Evolutionary conservation across 139 green algal genomes (phyloP), one percentile per base, ranked within the genome.

Genomic region (Coelastrella sp.): DNA sequence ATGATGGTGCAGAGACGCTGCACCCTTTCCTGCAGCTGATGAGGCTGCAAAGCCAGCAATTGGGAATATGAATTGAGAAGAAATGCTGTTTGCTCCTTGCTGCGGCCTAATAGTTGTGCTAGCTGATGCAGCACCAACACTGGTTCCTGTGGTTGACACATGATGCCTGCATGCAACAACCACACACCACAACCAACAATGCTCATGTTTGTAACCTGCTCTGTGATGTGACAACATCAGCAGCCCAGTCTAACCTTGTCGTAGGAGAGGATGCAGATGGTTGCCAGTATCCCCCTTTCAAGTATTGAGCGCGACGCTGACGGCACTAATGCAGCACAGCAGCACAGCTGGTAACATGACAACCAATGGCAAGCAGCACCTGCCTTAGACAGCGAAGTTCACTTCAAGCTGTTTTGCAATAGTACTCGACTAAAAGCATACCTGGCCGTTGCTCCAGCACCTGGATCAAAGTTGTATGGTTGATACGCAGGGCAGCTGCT

Each of bases 11-110:
- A 68, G 19, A 86, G 61, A n/a, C 58, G 66, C 20, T 27, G 19
- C 8, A 87, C 27, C 6, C 63, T 66, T 7, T 78, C 25, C 25
- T 87, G 82, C 82, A 87, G 63, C 82, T 87, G 61, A 27, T 76
- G 25, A 9, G 61, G 81, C 12, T 27, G 7, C 14, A 87, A 17
- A 17, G 82, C 25, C 14, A 87, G 25, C 27, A 87, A 63, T 8
- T 87, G 82, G 7, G 82, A 25, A 15, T 87, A 25, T 6, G 82
- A 25, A 63, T 20, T 78, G 61, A 87, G 82, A 61, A 87, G 25
- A 27, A 87, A 78, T 22, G 82, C 61, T 35, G 82, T 60, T 10
- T 87, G 60, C 27, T 87, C 15, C 19, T n/a, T 61, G 25, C n/a
- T 57, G 6, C 82, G 61, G 24, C 27, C 60, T 17, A 78, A 25